Base-by-base conservation (phyloP, 768 basidiomycete genomes). In the Cantharellus cinnabarinus region DNA sequence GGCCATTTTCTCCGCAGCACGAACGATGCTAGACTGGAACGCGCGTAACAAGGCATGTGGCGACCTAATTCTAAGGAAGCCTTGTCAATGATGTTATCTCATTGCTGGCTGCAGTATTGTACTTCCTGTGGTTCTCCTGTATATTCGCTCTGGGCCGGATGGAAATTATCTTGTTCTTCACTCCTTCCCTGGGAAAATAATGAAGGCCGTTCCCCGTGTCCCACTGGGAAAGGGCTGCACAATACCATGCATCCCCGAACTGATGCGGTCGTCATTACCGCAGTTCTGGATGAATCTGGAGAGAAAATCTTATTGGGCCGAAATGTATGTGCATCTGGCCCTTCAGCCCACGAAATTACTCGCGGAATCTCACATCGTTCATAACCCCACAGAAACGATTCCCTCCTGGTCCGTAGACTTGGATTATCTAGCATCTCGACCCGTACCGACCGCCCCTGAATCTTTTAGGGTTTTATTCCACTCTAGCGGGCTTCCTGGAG, bases 21-120 rank as follows among this genome's bases (percentile, higher is more conserved):
- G 88, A 59, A 84, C 81, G 50, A 73, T 97, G 78, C 74, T 85
- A 2, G 94, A 98, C 67, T 99, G 94, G 94, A 98, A 95, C 68
- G 75, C 73, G 56, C 74, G 90, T 58, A 94, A 93, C 70, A 88
- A 82, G 74, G 90, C 80, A 65, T 41, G 72, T 64, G 15, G 10
- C 35, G 35, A 4, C 20, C 48, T 56, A 55, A 39, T 42, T 56
- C 52, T 20, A 42, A 41, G 20, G 3, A 35, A 37, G 7, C 35
- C 20, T 54, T 59, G 38, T 56, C 41, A 40, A 50, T 20, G 35
- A 2, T 39, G 56, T 62, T 35, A 53, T 41, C 50, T 7, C 35
- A 15, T n/a, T 2, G 58, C 42, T 20, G 3, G 14, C 5, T 38
- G 50, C 62, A 91, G 89, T 93, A 88, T 68, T 98, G 94, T 67